These are phyloP conservation scores for Guillardia theta DNA, from an alignment of 78 protist genomes.

Conservation along the genomic window DNA sequence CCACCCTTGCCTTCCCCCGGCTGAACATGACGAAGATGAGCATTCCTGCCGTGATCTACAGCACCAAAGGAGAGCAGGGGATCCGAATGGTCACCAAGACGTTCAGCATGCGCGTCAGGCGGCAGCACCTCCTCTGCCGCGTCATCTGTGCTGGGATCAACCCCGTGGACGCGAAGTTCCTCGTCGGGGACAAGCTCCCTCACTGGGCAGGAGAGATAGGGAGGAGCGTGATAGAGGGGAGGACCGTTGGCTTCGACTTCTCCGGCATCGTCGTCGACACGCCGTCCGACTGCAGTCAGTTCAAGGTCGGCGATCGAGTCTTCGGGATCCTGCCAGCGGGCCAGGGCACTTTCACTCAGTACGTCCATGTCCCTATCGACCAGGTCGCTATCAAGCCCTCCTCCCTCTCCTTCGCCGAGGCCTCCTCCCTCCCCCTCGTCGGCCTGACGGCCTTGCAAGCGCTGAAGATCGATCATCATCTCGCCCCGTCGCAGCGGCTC, in stretches of 20 bases:
- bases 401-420: not conserved
- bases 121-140: too few species aligned
- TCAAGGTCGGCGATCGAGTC: not conserved
- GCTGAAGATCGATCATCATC: not conserved
- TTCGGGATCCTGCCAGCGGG: not conserved
- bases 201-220: too few species aligned
- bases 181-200: not conserved
- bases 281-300: not conserved
- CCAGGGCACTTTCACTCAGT: too few species aligned
- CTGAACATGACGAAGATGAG: too few species aligned
- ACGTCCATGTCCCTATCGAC: too few species aligned
- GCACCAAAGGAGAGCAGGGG: too few species aligned
- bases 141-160: not conserved
- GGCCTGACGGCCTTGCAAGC: not conserved
- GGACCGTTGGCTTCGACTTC: not conserved
- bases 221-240: too few species aligned
- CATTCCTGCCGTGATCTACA: too few species aligned
- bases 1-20: too few species aligned
- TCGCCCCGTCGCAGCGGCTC: not conserved
- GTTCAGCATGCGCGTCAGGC: too few species aligned
- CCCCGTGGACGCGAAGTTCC: not conserved
- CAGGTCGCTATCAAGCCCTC: too few species aligned
- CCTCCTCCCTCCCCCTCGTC: not conserved
- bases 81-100: too few species aligned
- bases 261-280: not conserved